Base-by-base conservation (phyloP, 164 flowering plant genomes). In the Buxus sempervirens region DNA sequence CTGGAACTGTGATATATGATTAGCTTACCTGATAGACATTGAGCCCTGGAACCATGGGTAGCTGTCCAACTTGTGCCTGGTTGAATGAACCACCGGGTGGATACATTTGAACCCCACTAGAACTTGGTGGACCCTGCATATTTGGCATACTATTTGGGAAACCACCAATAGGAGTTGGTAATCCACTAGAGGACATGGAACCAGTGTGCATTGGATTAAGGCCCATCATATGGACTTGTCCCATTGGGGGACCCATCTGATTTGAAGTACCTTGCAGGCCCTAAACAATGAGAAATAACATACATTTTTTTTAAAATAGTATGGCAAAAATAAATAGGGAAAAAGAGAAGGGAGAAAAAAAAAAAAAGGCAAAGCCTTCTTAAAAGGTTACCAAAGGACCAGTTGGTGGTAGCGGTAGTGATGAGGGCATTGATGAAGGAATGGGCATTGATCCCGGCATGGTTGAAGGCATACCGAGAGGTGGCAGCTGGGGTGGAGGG, bases 121-220 rank as follows among this genome's bases (percentile, higher is more conserved):
- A 64, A 75, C 77, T 83, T 22, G 88, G 61, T 66, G 84, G 91
- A 49, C 85, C 96, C 77, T 85, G 95, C 72, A 82, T 77, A 67
- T 82, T 84, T 63, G 84, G 77, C 71, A 83, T 42, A 22, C 86
- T 86, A 81, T 79, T 87, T 54, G 81, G 81, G 65, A 80, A 85
- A 70, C 87, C 78, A 41, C 90, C 90, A 49, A 70, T 80, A 7
- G 80, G 71, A 60, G 89, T 82, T 61, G 86, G 81, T 9, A 72
- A 66, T 54, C 77, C 83, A 70, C 82, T 80, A 21, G 62, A 58
- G 12, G 81, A 72, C 21, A 83, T 54, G 25, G 87, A 70, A 73
- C 90, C 89, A 23, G 93, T 73, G 70, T 84, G 94, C 89, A 90
- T 86, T 36, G 84, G 89, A 75, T 88, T 91, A 85, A 91, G 70